phyloP scores from a whole-genome alignment of 306 rosid genomes.

The Medicago ruthenica region DNA sequence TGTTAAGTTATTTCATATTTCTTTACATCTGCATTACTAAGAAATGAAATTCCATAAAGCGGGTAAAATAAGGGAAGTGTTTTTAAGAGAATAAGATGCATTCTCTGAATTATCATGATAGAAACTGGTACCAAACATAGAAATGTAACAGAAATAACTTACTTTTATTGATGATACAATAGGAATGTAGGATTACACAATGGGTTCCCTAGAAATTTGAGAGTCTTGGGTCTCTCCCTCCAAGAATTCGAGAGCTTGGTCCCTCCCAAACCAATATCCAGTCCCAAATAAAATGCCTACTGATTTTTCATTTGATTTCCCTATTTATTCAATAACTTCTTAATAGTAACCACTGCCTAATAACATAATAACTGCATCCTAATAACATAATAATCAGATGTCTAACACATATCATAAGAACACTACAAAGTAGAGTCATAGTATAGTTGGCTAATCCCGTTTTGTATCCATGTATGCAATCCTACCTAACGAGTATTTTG shows the following conservation, averaged over 20 bases:
- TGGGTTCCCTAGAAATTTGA: too few species aligned
- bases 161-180: too few species aligned
- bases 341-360: not conserved
- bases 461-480: not conserved
- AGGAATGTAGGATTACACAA: too few species aligned
- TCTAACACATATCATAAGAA: conserved; percentile 18
- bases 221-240: too few species aligned
- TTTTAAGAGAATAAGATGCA: conserved; percentile 20
- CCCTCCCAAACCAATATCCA: not conserved
- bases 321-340: not conserved
- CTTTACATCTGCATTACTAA: not conserved
- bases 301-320: not conserved
- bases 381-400: too few species aligned
- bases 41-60: conserved; percentile 12
- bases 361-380: not conserved
- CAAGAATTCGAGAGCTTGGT: not conserved
- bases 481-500: not conserved
- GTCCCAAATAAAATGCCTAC: not conserved
- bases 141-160: too few species aligned
- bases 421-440: conserved; percentile 2
- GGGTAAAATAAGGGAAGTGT: conserved; percentile 7
- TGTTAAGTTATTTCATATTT: conserved; percentile 27
- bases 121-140: too few species aligned
- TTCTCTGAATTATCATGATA: not conserved
- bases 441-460: conserved; percentile 2